A percentile compares a stretch with the other conserved stretches of the same genome.
Evolutionary conservation across 805 yeast species (phyloP).

Genomic region (Yarrowia deformans): DNA sequence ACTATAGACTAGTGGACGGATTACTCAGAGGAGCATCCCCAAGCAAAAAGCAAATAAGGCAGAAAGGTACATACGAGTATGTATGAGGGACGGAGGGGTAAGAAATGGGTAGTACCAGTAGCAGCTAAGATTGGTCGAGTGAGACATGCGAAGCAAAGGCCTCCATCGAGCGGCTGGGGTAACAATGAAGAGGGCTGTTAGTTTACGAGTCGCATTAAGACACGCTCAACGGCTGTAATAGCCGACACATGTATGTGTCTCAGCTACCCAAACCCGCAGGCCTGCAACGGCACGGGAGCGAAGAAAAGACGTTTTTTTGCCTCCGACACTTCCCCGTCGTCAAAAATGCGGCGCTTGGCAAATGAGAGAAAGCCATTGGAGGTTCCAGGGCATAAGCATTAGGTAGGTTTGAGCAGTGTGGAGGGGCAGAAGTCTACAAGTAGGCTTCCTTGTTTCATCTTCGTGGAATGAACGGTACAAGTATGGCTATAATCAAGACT

Average conservation of each 20-base stretch:
- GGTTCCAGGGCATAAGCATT: slow-evolving; percentile 15
- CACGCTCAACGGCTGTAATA: slow-evolving; percentile 1
- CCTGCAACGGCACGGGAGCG: too few relatives aligned
- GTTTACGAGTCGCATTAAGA: slow-evolving; percentile 14
- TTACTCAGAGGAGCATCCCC: background rate
- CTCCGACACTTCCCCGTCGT: too few relatives aligned
- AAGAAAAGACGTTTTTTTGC: background rate
- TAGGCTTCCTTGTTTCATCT: background rate
- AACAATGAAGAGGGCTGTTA: background rate
- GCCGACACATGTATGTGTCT: background rate
- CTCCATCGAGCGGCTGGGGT: slow-evolving; percentile 11
- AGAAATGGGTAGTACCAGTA: background rate
- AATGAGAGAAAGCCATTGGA: slow-evolving; percentile 1
- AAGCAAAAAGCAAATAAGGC: background rate
- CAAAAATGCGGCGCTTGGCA: background rate
- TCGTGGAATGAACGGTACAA: too few relatives aligned
- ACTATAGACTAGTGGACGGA: too few relatives aligned
- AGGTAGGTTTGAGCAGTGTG: slow-evolving; percentile 14
- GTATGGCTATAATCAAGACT: too few relatives aligned
- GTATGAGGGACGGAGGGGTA: background rate
- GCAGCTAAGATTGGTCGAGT: background rate
- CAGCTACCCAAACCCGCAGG: slow-evolving; percentile 13
- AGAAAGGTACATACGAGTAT: background rate
- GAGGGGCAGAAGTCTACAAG: slow-evolving; percentile 6
- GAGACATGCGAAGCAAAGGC: slow-evolving; percentile 14